Base-by-base conservation (phyloP, 352 stramenopile species). In the Phytophthora pisi region DNA sequence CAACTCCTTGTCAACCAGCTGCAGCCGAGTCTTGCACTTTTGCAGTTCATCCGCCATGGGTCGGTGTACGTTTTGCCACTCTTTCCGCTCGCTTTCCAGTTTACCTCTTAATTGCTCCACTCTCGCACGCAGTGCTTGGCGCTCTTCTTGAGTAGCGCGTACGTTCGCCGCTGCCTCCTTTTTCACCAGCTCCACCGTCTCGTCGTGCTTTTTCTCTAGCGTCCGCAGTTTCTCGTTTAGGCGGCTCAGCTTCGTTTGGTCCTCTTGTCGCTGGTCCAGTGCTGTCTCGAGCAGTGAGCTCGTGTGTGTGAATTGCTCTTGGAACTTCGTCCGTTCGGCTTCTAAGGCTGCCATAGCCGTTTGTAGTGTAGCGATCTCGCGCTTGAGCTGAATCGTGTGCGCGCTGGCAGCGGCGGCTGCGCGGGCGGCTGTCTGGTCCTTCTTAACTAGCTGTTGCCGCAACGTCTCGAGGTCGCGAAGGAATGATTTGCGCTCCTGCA, bases 301-400 rank as follows among this genome's bases (percentile, higher is more conserved):
- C 61, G 86, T 84, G 64, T 95, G 85, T 45, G 74, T 54, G 50
- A 88, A 92, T 61, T 90, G 77, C 53, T 84, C 55, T 28, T 82
- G 74, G 54, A 71, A 77, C 56, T 81, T 74, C 11, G 62, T 66
- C 49, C 82, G 75, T 30, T 89, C 74, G 9, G 79, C 74, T 62
- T 92, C 82, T 15, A 82, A 66, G 8, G 70, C 55, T 26, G 55
- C 34, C 38, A 86, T 71, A 4, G 82, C 64, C 47, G 64, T 71
- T 61, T 90, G 78, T 28, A 93, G 43, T 23, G 83, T 58, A 45
- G 81, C 78, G 56, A 95, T 82, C 63, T 95, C 86, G 23, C 84
- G 85, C 72, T 95, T 95, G 49, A 95, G 78, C 68, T 90, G 83
- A 43, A 95, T 77, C 24, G 73, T 63, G 61, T 93, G 84, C 5